Conservation (phyloP, 2,329 filamentous ascomycete species). For the Fusarium ambrosium region DNA sequence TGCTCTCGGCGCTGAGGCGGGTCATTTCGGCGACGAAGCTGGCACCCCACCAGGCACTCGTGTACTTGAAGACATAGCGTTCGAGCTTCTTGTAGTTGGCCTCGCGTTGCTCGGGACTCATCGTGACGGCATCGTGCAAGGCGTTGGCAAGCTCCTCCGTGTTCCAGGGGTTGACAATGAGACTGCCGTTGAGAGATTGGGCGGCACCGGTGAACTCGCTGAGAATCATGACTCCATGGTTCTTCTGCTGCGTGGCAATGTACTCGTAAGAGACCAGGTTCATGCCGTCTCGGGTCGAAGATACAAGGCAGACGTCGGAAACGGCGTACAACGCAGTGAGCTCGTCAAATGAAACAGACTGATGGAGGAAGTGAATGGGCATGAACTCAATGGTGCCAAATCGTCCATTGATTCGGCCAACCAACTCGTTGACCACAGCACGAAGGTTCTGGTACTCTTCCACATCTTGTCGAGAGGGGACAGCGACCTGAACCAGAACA, state of each 20-base stretch:
- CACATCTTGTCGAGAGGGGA: slow-evolving; percentile 94
- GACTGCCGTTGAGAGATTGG: slow-evolving; percentile 90
- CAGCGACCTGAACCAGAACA: slow-evolving; percentile 94
- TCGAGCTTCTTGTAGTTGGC: slow-evolving; percentile 92
- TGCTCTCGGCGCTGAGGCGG: slow-evolving; percentile 59
- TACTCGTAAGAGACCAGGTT: slow-evolving; percentile 99
- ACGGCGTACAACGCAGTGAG: slow-evolving; percentile 93
- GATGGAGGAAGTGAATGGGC: slow-evolving; percentile 98
- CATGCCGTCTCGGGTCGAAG: slow-evolving; percentile 98
- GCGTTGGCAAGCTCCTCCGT: slow-evolving; percentile 94
- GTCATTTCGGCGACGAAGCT: slow-evolving; percentile 89
- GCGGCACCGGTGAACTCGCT: slow-evolving; percentile 97
- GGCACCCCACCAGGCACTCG: slow-evolving; percentile 95
- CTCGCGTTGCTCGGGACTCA: slow-evolving; percentile 89
- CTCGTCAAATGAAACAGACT: slow-evolving; percentile 94
- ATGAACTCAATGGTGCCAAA: slow-evolving; percentile 99
- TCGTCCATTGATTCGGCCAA: slow-evolving; percentile 95
- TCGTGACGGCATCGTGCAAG: slow-evolving; percentile 96
- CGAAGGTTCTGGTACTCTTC: slow-evolving; percentile 98
- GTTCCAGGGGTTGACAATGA: slow-evolving; percentile 99
- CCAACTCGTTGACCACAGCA: slow-evolving; percentile 95
- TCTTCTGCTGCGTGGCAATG: slow-evolving; percentile 91
- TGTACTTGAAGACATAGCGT: slow-evolving; percentile 97
- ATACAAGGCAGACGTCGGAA: slow-evolving; percentile 92
- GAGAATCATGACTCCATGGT: slow-evolving; percentile 93